Evolutionary conservation across 2,329 filamentous ascomycete genomes (phyloP).

Genomic region (Hymenoscyphus linearis): DNA sequence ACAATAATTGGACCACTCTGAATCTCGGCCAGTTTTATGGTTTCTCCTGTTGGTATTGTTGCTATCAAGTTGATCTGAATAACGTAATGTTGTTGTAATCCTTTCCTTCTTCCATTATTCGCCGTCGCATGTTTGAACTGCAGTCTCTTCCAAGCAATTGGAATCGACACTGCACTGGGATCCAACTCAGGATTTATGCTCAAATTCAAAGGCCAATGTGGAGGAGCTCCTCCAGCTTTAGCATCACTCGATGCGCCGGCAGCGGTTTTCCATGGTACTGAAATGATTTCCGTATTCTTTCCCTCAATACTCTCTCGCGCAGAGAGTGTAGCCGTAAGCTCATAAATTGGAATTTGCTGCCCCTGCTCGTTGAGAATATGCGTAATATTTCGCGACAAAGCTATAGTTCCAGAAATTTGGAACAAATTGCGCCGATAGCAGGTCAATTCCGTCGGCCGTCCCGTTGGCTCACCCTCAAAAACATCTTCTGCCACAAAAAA

Average conservation of each 20-base stretch:
- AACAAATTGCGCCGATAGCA: constrained; percentile 94
- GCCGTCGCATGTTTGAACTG: constrained; percentile 96
- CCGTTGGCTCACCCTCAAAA: constrained; percentile 46
- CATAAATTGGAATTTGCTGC: constrained; percentile 68
- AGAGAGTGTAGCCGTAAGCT: constrained; percentile 76
- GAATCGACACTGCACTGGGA: constrained; percentile 70
- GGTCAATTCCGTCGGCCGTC: constrained; percentile 72
- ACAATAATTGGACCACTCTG: constrained; percentile 93
- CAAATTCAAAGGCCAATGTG: constrained; percentile 50
- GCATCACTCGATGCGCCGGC: constrained; percentile 26
- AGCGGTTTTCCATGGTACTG: constrained; percentile 83
- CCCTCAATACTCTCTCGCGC: constrained; percentile 90
- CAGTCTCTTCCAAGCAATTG: constrained; percentile 86
- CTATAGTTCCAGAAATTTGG: constrained; percentile 86
- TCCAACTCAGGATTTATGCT: constrained; percentile 64
- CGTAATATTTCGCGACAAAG: constrained; percentile 65
- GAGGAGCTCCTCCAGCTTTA: constrained; percentile 45
- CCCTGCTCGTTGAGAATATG: constrained; percentile 73
- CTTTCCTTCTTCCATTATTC: constrained; percentile 91
- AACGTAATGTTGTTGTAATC: constrained; percentile 90
- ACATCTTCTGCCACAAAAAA: constrained; percentile 83
- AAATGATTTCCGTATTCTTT: constrained; percentile 89
- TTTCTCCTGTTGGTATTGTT: constrained; percentile 60
- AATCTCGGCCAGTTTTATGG: constrained; percentile 74
- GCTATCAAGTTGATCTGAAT: constrained; percentile 80